Evolutionary conservation across 169 alveolate genomes (phyloP).

Genomic region (Cryptosporidium xiaoi): DNA sequence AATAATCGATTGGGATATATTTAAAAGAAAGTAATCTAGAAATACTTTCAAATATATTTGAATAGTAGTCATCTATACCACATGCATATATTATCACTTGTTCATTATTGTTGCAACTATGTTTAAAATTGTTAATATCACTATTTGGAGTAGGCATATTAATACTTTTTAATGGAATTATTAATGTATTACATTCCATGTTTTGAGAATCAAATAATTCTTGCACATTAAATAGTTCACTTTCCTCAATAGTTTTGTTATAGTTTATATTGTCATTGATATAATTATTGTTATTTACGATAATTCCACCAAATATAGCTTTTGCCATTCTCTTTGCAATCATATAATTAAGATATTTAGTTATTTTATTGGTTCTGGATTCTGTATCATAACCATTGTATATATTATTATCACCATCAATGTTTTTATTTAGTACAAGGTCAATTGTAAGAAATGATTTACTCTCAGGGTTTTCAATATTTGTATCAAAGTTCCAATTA

Average conservation of each 20-base stretch:
- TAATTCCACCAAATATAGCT: constrained; percentile 45
- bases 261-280: neutral
- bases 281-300: constrained; percentile 9
- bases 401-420: neutral
- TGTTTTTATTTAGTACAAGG: neutral
- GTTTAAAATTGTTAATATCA: neutral
- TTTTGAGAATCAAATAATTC: constrained; percentile 4
- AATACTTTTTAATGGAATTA: constrained; percentile 32
- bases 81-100: constrained; percentile 1
- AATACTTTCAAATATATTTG: constrained; percentile 1
- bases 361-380: neutral
- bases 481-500: constrained; percentile 8
- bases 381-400: neutral
- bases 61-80: constrained; percentile 23
- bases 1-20: neutral
- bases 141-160: neutral
- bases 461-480: neutral
- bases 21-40: neutral
- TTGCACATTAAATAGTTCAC: neutral
- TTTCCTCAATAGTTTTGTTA: no score
- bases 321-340: constrained; percentile 38
- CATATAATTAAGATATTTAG: constrained; percentile 24
- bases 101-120: neutral
- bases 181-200: constrained; percentile 21
- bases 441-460: constrained; percentile 7